These are phyloP conservation scores for Clarireedia paspali DNA, from an alignment of 2,329 filamentous ascomycete species.

Conservation along the genomic window DNA sequence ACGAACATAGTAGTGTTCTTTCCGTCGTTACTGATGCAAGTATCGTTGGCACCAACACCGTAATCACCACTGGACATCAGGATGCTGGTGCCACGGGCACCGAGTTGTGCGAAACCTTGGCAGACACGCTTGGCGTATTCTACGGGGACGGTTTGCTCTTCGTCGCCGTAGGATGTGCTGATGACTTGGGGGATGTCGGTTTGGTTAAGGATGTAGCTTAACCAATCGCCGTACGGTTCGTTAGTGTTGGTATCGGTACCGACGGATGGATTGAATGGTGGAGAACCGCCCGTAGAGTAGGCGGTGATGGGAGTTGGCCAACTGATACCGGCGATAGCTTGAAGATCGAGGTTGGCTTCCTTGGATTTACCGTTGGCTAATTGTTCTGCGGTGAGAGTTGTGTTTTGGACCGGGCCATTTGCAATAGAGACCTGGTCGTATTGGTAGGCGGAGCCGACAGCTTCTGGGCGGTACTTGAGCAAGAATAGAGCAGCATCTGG, in stretches of 20 bases:
- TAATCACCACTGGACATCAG: conserved; percentile 46
- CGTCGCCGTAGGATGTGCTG: conserved; percentile 50
- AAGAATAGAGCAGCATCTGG: conserved; percentile 17
- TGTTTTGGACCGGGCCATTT: conserved; percentile 13
- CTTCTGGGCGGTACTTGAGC: conserved; percentile 17
- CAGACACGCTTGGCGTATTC: conserved; percentile 47
- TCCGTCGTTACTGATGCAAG: conserved; percentile 48
- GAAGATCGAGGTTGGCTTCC: conserved; percentile 51
- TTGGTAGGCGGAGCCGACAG: conserved; percentile 11
- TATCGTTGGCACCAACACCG: conserved; percentile 32
- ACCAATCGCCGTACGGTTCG: conserved; percentile 50
- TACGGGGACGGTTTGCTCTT: conserved; percentile 47
- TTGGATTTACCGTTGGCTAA: conserved; percentile 8
- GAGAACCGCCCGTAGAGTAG: conserved; percentile 47
- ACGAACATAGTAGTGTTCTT: conserved; percentile 45
- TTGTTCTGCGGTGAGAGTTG: conserved; percentile 11
- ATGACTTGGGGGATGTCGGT: conserved; percentile 45
- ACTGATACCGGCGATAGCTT: conserved; percentile 45
- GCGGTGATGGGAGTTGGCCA: conserved; percentile 46
- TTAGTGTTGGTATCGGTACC: conserved; percentile 31
- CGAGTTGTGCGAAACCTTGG: conserved; percentile 44
- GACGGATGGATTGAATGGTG: conserved; percentile 43
- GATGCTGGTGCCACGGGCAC: conserved; percentile 46
- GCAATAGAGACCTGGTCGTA: conserved; percentile 14
- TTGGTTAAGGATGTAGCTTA: conserved; percentile 42